Evolutionary conservation across 805 yeast species (phyloP), one percentile per base, ranked within the genome.

Genomic region (Monosporozyma aerobia): DNA sequence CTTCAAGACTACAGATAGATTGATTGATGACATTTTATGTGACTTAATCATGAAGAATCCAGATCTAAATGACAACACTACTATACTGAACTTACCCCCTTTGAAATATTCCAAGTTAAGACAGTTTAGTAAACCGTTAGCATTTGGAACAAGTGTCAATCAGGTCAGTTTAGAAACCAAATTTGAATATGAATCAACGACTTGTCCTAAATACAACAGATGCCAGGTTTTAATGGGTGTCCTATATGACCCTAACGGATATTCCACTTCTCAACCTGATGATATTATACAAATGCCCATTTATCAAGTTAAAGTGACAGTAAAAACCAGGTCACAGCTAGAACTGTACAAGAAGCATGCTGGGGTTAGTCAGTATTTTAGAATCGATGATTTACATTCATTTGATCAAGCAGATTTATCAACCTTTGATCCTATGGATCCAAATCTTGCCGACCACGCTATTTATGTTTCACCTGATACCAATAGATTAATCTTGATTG

Each of bases 1-100:
- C 5, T 79, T 80, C 68, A 86, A 85, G 59, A 84, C 92, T 0
- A 67, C 83, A 5, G 85, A 85, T 59, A 71, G 92, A 51, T 71
- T 86, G 22, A 59, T 85, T 23, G 89, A 83, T 63, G 92, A 85
- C 60, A 62, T 85, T 32, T 69, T 77, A 50, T 74, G 72, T 32
- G 78, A 74, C 54, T 62, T 43, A 76, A 8, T 56, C 67, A 33
- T 73, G 25, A 32, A 23, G 48, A 44, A 37, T 13, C 33, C 29
- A 32, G 45, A 43, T 23, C 30, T n/a, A 27, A 30, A 47, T 6
- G 55, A 54, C 10, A 55, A 51, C 25, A 40, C 47, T 1, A 71
- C 74, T n/a, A 56, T 72, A 3, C 53, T 73, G 30, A 58, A 54
- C 44, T 43, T 53, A 3, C 63, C 69, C 1, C 58, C 71, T 14